phyloP scores from a whole-genome alignment of 176 grass and related monocot species.

The Thinopyrum elongatum region DNA sequence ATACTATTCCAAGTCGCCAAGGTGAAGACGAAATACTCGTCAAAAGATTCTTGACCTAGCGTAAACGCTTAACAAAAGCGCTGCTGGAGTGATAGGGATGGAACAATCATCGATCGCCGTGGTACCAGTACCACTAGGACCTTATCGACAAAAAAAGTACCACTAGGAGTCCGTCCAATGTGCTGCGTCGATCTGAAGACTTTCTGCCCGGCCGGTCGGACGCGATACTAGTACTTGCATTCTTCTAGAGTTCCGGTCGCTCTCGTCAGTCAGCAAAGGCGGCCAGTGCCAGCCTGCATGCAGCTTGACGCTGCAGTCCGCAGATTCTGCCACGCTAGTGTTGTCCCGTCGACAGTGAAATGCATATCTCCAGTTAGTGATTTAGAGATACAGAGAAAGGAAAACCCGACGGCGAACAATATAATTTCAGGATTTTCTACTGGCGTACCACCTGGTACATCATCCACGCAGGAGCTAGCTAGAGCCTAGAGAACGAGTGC shows the following conservation, averaged over 20 bases:
- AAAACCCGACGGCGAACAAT: too few relatives aligned
- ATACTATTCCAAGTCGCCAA: not conserved
- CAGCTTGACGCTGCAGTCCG: not conserved
- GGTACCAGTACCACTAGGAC: not conserved
- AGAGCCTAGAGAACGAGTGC: not conserved
- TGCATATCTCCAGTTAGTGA: too few relatives aligned
- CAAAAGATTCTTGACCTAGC: not conserved
- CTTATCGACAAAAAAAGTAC: too few relatives aligned
- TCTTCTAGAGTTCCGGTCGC: not conserved
- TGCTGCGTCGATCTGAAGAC: not conserved
- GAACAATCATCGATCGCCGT: not conserved
- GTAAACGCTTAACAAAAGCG: not conserved
- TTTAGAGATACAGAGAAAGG: too few relatives aligned
- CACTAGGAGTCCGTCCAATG: not conserved
- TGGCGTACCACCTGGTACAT: too few relatives aligned
- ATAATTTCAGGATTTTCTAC: too few relatives aligned
- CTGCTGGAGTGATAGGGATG: not conserved
- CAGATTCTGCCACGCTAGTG: not conserved
- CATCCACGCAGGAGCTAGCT: too few relatives aligned
- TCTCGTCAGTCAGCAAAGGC: slow-evolving; percentile 2
- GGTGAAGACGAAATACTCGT: not conserved
- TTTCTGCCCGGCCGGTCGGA: not conserved
- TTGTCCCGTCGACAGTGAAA: not conserved
- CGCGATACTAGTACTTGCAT: not conserved
- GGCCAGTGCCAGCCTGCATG: not conserved